These are phyloP conservation scores for Cladosporium sp. DNA, from an alignment of 2,329 filamentous ascomycete genomes.

Conservation along the genomic window DNA sequence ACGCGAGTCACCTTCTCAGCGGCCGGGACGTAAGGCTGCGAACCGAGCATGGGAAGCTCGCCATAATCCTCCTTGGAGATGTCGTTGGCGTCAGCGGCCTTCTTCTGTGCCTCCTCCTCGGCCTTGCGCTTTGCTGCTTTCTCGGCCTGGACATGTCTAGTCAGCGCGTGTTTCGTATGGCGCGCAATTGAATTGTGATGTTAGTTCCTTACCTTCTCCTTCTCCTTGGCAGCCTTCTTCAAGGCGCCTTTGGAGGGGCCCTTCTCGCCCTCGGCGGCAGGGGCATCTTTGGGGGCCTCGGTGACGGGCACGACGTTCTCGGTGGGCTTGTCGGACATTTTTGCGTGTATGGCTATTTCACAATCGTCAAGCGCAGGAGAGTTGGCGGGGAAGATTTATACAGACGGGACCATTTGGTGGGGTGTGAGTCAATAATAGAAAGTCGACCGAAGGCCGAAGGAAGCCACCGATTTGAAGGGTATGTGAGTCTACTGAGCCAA, in stretches of 20 bases:
- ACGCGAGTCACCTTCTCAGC: slow-evolving; percentile 46
- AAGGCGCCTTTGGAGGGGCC: slow-evolving; percentile 69
- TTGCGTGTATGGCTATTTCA: background rate
- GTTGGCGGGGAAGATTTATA: slow-evolving; percentile 13
- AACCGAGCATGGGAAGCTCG: slow-evolving; percentile 55
- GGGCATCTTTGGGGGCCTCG: slow-evolving; percentile 15
- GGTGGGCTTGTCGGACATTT: slow-evolving; percentile 16
- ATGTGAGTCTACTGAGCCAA: background rate
- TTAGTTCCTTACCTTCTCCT: slow-evolving; percentile 66
- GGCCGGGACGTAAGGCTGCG: slow-evolving; percentile 48
- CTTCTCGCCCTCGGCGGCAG: slow-evolving; percentile 33
- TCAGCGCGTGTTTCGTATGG: slow-evolving; percentile 1
- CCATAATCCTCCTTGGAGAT: slow-evolving; percentile 77
- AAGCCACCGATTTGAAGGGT: background rate
- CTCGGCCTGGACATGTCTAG: slow-evolving; percentile 40
- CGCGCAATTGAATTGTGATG: background rate
- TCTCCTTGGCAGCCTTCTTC: slow-evolving; percentile 86
- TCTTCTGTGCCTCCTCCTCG: slow-evolving; percentile 64
- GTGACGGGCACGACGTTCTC: slow-evolving; percentile 18
- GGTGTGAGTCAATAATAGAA: slow-evolving; percentile 12
- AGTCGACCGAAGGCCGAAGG: slow-evolving; percentile 4
- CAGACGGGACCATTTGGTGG: slow-evolving; percentile 2
- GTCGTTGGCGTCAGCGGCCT: slow-evolving; percentile 60
- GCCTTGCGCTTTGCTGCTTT: slow-evolving; percentile 62
- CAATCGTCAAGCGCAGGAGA: background rate